Evolutionary conservation across 108 stramenopile species (phyloP).

Genomic region (Hondaea fermentalgiana): DNA sequence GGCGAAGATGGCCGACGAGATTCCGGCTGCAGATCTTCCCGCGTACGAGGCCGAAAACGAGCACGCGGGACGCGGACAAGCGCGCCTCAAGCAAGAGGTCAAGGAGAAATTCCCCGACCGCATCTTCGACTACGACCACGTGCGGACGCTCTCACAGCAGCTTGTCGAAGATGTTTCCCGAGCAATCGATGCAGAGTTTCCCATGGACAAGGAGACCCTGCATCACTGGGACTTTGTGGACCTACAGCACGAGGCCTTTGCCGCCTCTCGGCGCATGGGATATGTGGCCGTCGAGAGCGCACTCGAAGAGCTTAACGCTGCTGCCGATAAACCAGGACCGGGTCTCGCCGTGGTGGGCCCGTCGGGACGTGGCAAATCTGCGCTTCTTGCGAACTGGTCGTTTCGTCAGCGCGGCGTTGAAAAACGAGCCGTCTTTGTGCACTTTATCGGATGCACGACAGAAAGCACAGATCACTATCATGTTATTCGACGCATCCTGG

Average conservation of each 20-base stretch:
- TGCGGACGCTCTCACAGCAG: neutral
- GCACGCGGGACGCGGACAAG: neutral
- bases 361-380: neutral
- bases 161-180: neutral
- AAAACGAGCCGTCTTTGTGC: neutral
- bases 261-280: neutral
- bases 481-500: neutral
- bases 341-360: neutral
- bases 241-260: conserved; percentile 5
- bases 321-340: neutral
- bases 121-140: neutral
- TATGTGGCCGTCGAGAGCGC: neutral
- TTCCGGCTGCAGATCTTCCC: neutral
- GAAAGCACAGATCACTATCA: neutral
- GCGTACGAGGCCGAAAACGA: conserved; percentile 6
- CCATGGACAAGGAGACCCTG: neutral
- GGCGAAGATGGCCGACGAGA: neutral
- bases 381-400: neutral
- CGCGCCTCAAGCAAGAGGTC: neutral
- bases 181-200: neutral
- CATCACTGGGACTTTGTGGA: neutral
- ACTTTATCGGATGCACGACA: neutral
- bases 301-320: neutral
- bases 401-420: neutral
- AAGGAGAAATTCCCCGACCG: neutral